A percentile compares a stretch with the other conserved stretches of the same genome.
phyloP scores from a whole-genome alignment of 345 rosid species.

The Linum lewisii region DNA sequence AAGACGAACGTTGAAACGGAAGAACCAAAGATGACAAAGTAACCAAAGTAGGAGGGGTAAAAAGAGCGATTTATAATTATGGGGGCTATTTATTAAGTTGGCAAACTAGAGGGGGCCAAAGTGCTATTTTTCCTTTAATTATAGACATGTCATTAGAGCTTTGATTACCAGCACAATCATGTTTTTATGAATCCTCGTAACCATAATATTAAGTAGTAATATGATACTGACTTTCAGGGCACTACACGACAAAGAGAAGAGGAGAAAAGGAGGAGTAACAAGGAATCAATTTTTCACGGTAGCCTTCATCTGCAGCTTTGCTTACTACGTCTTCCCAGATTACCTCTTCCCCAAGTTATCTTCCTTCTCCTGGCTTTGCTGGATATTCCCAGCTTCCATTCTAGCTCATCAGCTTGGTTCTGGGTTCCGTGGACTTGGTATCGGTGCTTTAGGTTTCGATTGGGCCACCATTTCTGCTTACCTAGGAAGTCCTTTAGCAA shows the following conservation, averaged over 20 bases:
- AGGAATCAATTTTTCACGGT: slow-evolving; percentile 79
- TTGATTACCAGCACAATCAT: too few relatives aligned
- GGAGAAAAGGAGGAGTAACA: slow-evolving; percentile 60
- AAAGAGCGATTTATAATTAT: too few relatives aligned
- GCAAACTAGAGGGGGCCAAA: too few relatives aligned
- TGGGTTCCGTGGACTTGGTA: slow-evolving; percentile 83
- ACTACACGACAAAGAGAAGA: slow-evolving; percentile 75
- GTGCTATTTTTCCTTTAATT: too few relatives aligned
- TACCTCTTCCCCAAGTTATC: slow-evolving; percentile 80
- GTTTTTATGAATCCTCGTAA: too few relatives aligned
- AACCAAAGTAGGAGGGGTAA: too few relatives aligned
- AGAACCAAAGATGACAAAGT: too few relatives aligned
- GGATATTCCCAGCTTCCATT: slow-evolving; percentile 66
- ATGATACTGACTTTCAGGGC: too few relatives aligned
- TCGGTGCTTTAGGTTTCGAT: slow-evolving; percentile 65
- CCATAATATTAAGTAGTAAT: too few relatives aligned
- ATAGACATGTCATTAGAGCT: too few relatives aligned
- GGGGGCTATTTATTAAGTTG: too few relatives aligned
- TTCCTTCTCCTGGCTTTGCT: slow-evolving; percentile 89
- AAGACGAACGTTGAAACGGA: too few relatives aligned
- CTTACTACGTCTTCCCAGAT: slow-evolving; percentile 81
- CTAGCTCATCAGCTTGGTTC: slow-evolving; percentile 92
- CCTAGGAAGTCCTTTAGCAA: slow-evolving; percentile 96
- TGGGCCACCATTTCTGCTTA: slow-evolving; percentile 94
- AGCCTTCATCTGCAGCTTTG: slow-evolving; percentile 78